Conservation (phyloP, 176 grass and related monocot genomes). For the Phoenix dactylifera region DNA sequence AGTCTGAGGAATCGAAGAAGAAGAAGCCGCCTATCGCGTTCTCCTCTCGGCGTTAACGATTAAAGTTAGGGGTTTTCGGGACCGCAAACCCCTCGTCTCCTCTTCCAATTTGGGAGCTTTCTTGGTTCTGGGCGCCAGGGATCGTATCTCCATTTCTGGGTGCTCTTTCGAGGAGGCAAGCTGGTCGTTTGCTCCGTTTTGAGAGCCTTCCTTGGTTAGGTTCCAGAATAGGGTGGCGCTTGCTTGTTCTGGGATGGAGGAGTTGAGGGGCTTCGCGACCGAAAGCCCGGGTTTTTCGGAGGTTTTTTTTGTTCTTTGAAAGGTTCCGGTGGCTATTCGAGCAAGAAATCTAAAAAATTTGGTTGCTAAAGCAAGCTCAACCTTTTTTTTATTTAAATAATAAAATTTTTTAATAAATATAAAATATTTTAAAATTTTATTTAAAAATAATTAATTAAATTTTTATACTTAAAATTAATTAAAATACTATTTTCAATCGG, state of each 20-base stretch:
- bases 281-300: not conserved
- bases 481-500: too few relatives aligned
- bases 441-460: too few relatives aligned
- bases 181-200: too few relatives aligned
- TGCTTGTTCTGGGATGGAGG: not conserved
- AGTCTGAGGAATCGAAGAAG: too few relatives aligned
- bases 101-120: not conserved
- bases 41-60: not conserved
- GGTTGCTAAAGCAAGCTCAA: too few relatives aligned
- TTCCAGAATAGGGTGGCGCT: not conserved
- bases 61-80: not conserved
- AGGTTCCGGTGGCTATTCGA: not conserved
- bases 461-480: too few relatives aligned
- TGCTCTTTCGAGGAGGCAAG: too few relatives aligned
- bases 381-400: too few relatives aligned
- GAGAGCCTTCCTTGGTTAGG: not conserved
- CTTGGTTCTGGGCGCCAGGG: conserved; percentile 1
- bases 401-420: too few relatives aligned
- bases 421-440: too few relatives aligned
- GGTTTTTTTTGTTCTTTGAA: not conserved
- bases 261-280: not conserved
- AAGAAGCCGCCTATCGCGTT: not conserved
- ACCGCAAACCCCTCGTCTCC: too few relatives aligned
- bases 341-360: too few relatives aligned
- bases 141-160: not conserved